A percentile compares a stretch with the other conserved stretches of the same genome.
These are phyloP conservation scores for Alternaria brassicicola DNA, from an alignment of 2,329 filamentous ascomycete species.

Conservation along the genomic window DNA sequence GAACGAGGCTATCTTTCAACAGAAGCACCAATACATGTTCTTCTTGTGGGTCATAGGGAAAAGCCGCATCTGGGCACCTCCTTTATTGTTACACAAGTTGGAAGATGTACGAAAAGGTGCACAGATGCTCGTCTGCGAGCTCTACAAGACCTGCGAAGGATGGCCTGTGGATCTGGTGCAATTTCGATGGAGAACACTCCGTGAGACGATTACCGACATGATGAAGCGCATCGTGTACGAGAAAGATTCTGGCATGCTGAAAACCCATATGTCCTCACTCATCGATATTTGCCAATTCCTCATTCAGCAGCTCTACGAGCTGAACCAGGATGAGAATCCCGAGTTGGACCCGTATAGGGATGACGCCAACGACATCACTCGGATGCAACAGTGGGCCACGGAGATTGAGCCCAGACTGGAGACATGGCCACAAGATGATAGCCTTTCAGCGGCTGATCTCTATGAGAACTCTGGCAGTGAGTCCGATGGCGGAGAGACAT, in stretches of 20 bases:
- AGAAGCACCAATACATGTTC: conserved; percentile 28
- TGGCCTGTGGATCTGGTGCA: conserved; percentile 19
- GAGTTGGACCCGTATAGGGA: conserved; percentile 26
- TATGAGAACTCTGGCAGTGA: conserved; percentile 48
- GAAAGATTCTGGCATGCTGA: conserved; percentile 28
- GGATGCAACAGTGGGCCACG: conserved; percentile 30
- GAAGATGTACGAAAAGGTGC: conserved; percentile 37
- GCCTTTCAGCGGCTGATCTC: conserved; percentile 37
- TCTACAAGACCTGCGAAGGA: conserved; percentile 31
- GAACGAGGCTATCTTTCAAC: conserved; percentile 31
- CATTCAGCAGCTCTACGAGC: conserved; percentile 23
- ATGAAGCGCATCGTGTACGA: conserved; percentile 32
- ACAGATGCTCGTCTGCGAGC: conserved; percentile 25
- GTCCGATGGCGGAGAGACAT: conserved; percentile 41
- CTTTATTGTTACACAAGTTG: conserved; percentile 39
- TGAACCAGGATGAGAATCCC: conserved; percentile 30
- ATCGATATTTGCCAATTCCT: conserved; percentile 29
- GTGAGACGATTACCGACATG: conserved; percentile 26
- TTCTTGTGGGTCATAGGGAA: conserved; percentile 27
- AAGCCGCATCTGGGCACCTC: conserved; percentile 24
- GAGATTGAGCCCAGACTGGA: conserved; percentile 34
- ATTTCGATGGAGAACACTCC: conserved; percentile 30
- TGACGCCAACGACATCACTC: conserved; percentile 25
- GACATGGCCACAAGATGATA: conserved; percentile 38
- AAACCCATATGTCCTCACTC: conserved; percentile 34